Conservation (phyloP, 257 asterid species). For the Dorcoceras hygrometricum region DNA sequence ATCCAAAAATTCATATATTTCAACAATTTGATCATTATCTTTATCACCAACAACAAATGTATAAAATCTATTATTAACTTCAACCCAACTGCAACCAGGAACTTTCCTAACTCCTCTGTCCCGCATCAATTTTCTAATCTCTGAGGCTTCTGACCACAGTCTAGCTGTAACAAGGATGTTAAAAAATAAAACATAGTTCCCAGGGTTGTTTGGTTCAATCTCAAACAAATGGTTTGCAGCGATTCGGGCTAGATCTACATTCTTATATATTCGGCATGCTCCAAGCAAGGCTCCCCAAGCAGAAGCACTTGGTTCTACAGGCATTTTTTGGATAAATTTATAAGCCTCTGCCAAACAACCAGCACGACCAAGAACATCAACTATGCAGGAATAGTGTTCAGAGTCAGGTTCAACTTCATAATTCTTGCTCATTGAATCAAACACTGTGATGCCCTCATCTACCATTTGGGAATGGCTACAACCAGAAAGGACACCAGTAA, state of each 20-base stretch:
- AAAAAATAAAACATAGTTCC: slow-evolving; percentile 56
- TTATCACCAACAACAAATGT: slow-evolving; percentile 65
- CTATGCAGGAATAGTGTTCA: slow-evolving; percentile 66
- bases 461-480: slow-evolving; percentile 70
- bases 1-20: slow-evolving; percentile 42
- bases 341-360: slow-evolving; percentile 63
- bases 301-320: slow-evolving; percentile 50
- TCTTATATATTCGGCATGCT: slow-evolving; percentile 58
- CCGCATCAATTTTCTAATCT: slow-evolving; percentile 61
- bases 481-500: slow-evolving; percentile 61
- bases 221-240: slow-evolving; percentile 55
- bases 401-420: slow-evolving; percentile 56
- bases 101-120: slow-evolving; percentile 58
- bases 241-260: slow-evolving; percentile 48
- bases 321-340: slow-evolving; percentile 55
- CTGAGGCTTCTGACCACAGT: slow-evolving; percentile 60
- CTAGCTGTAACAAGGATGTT: slow-evolving; percentile 64
- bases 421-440: slow-evolving; percentile 47
- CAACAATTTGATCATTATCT: slow-evolving; percentile 31
- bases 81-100: slow-evolving; percentile 80
- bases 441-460: slow-evolving; percentile 48
- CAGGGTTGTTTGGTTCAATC: slow-evolving; percentile 65
- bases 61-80: slow-evolving; percentile 47
- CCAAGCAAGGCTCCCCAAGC: slow-evolving; percentile 91
- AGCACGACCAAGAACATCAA: slow-evolving; percentile 71